Percentiles rank a stretch among this genome's conserved stretches.
phyloP scores from a whole-genome alignment of 176 grass and related monocot genomes.

The Tillandsia fasciculata region DNA sequence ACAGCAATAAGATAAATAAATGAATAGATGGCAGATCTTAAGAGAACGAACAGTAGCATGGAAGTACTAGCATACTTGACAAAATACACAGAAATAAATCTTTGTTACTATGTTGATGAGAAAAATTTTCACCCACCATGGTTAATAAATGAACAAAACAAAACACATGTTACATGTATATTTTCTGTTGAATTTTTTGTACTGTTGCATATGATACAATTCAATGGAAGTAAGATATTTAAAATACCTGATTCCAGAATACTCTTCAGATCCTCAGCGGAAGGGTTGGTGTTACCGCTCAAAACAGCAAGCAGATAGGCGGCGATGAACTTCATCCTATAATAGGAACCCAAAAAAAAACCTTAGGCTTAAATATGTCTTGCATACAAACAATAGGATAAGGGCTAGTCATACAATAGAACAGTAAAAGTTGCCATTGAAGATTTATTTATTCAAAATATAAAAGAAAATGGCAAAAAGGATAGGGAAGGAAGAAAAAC shows the following conservation, averaged over 20 bases:
- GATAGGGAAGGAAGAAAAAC: no score
- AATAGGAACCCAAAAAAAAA: not conserved
- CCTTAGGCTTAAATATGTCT: not conserved
- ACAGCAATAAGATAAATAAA: no score
- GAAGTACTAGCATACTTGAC: no score
- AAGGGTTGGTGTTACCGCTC: slow-evolving; percentile 10
- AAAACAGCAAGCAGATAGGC: slow-evolving; percentile 19
- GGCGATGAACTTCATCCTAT: slow-evolving; percentile 22
- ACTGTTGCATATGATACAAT: not conserved
- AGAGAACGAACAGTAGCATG: no score
- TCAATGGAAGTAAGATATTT: not conserved
- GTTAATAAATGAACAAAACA: not conserved
- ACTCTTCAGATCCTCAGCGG: slow-evolving; percentile 11
- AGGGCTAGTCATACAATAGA: no score
- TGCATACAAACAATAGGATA: not conserved
- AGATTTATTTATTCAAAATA: no score
- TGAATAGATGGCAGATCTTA: no score
- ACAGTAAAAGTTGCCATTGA: no score
- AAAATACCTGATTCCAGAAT: slow-evolving; percentile 18
- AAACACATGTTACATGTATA: not conserved
- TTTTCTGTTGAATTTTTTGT: not conserved
- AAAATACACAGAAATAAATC: no score
- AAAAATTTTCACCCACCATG: no score
- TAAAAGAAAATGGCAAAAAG: no score
- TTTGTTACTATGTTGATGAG: no score